Evolutionary conservation across 768 basidiomycete species (phyloP).

Genomic region (Russula sp.): DNA sequence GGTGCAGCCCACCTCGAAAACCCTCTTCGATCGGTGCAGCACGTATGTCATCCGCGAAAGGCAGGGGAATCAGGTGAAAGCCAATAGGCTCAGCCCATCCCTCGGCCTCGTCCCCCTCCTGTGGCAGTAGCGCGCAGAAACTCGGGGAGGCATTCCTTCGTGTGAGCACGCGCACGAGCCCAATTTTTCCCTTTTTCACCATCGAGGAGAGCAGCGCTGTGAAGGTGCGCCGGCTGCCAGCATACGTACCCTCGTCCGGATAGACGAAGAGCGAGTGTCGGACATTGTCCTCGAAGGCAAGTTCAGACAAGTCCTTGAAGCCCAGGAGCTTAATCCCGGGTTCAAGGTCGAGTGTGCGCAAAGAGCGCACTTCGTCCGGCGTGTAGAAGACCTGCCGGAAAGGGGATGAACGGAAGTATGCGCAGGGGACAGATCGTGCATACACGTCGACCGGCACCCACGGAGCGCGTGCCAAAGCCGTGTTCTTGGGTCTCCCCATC

Average conservation of each 20-base stretch:
- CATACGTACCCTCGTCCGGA: conserved; percentile 84
- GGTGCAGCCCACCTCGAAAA: conserved; percentile 45
- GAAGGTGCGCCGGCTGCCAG: conserved; percentile 91
- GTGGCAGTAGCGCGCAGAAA: conserved; percentile 84
- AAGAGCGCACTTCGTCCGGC: conserved; percentile 72
- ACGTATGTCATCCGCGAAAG: conserved; percentile 93
- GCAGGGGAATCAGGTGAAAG: conserved; percentile 88
- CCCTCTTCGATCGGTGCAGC: conserved; percentile 63
- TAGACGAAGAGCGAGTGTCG: conserved; percentile 90
- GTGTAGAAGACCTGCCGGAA: conserved; percentile 70
- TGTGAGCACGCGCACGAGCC: conserved; percentile 62
- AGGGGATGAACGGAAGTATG: not conserved
- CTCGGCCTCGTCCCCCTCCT: conserved; percentile 61
- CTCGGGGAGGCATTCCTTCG: conserved; percentile 67
- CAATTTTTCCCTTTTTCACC: conserved; percentile 76
- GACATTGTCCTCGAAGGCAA: conserved; percentile 83
- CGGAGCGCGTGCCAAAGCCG: conserved; percentile 31
- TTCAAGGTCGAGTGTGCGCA: conserved; percentile 73
- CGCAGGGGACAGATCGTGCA: conserved; percentile 20
- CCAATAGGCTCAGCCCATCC: conserved; percentile 84
- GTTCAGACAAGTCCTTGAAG: conserved; percentile 68
- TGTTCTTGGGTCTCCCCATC: conserved; percentile 37
- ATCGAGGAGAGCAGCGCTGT: conserved; percentile 80
- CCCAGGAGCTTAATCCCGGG: conserved; percentile 90
- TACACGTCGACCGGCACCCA: conserved; percentile 50